Evolutionary conservation across 768 basidiomycete genomes (phyloP), one percentile per base, ranked within the genome.

Genomic region (Fomitopsis serialis): DNA sequence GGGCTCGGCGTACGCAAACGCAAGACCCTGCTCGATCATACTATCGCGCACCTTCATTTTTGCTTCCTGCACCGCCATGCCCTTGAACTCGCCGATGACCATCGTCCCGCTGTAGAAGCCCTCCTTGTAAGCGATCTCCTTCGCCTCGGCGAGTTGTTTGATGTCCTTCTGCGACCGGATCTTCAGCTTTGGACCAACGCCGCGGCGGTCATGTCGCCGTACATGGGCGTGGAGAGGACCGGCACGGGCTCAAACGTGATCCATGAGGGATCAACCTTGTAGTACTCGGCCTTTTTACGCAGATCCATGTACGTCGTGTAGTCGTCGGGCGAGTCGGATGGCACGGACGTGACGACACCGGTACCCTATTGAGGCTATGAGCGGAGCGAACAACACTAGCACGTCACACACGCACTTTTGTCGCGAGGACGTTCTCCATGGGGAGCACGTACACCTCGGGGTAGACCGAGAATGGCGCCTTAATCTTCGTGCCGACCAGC

Each of bases 401-500:
- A 11, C 29, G 29, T 32, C 29, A 4, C 1, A 8, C 25, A 54
- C 74, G 19, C 49, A 80, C 89, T 78, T 98, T 98, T 57, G 91
- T 95, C n/a, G 93, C 82, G 45, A 96, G 78, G 50, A 98, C 93
- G 60, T 87, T 90, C 60, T 99, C 97, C 97, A 99, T 99, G n/a
- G 97, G 97, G 53, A 99, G 71, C 44, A 99, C 92, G 63, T 94
- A 94, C 24, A 98, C 90, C 70, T 96, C 86, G 0, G 89, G 82
- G 66, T 86, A 79, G 48, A 93, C 61, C 22, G 84, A 81, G 57
- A 90, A 84, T 0, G 96, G 94, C 1, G 96, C 95, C 56, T 84
- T 85, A 70, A 98, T 85, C 64, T 82, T 92, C 21, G 94, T 89
- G 3, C 97, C 97, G 52, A 98, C 74, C 36, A 98, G 73, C 55